Evolutionary conservation across 768 basidiomycete genomes (phyloP), one percentile per base, ranked within the genome.

Genomic region (Auricularia heimuer): DNA sequence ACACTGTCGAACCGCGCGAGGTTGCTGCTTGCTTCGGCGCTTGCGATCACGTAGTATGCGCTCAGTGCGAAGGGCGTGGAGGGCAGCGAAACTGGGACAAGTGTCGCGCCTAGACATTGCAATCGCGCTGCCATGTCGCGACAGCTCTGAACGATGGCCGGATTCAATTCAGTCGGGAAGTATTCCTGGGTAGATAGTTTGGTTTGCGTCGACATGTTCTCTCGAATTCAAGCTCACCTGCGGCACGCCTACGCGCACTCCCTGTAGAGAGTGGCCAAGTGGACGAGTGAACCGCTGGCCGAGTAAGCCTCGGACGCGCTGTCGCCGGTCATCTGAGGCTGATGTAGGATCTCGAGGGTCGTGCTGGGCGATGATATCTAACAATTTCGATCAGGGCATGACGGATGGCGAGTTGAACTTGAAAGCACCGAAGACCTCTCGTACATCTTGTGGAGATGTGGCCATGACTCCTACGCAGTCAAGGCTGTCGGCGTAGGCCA

Each of bases 11-110:
- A 98, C 47, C 94, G 79, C 3, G 91, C 92, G 65, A 98, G 77
- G 71, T 95, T 97, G 65, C 92, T 94, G 67, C 90, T 89, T 0
- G 95, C 95, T 72, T 98, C 96, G 0, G 96, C 94, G 66, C 87
- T 90, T 1, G 96, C 90, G 16, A 98, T 81, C n/a, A 97, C 91
- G 71, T 98, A 98, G 78, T 98, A 98, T 12, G 94, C 90, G 64
- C 93, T 92, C 3, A 98, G 80, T 0, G 92, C 91, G 70, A 89
- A 89, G 1, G 73, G 74, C 0, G 85, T 84, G 2, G 78, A 75
- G 0, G 92, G 90, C 11, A 98, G 77, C 8, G 88, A 88, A 0
- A 98, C 85, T 0, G 92, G 82, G 1, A 85, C 74, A 36, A 97
- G 69, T 1, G 77, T 77, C 0, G 92, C 93, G 1, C 94, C 94